These are phyloP conservation scores for Sarcomyxa edulis DNA, from an alignment of 768 basidiomycete genomes.

Conservation along the genomic window DNA sequence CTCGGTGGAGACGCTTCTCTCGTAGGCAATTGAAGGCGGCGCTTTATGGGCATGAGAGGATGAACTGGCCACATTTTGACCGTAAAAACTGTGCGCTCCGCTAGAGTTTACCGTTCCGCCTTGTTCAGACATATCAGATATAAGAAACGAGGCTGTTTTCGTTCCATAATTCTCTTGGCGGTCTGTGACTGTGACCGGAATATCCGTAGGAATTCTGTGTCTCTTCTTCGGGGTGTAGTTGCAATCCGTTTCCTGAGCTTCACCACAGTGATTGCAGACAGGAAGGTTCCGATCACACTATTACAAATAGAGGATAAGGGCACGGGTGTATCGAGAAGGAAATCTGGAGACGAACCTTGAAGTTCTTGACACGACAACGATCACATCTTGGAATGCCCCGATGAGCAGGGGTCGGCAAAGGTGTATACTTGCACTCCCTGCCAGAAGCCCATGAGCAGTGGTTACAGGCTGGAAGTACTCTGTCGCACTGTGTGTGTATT, in stretches of 20 bases:
- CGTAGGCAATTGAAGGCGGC: constrained; percentile 19
- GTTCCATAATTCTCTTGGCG: constrained; percentile 12
- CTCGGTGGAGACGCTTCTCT: constrained; percentile 16
- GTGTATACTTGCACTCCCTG: constrained; percentile 69
- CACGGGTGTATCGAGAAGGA: background rate
- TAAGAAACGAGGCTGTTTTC: constrained; percentile 9
- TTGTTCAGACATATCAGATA: constrained; percentile 3
- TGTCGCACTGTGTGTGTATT: constrained; percentile 61
- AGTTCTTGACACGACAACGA: constrained; percentile 59
- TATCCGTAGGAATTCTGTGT: constrained; percentile 39
- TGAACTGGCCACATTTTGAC: constrained; percentile 38
- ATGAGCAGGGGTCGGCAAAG: constrained; percentile 70
- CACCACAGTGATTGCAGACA: constrained; percentile 63
- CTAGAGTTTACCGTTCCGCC: constrained; percentile 5
- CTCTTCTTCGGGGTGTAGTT: constrained; percentile 74
- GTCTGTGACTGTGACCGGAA: constrained; percentile 13
- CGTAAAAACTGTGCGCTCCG: constrained; percentile 36
- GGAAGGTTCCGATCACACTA: constrained; percentile 73
- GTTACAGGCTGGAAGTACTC: constrained; percentile 65
- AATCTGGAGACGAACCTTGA: constrained; percentile 41
- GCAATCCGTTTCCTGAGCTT: constrained; percentile 48
- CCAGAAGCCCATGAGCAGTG: constrained; percentile 63
- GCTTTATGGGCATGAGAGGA: constrained; percentile 18
- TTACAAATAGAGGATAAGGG: constrained; percentile 2
- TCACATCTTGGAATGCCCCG: constrained; percentile 72